Conservation (phyloP, 768 basidiomycete genomes). For the Boletellus emodensis region DNA sequence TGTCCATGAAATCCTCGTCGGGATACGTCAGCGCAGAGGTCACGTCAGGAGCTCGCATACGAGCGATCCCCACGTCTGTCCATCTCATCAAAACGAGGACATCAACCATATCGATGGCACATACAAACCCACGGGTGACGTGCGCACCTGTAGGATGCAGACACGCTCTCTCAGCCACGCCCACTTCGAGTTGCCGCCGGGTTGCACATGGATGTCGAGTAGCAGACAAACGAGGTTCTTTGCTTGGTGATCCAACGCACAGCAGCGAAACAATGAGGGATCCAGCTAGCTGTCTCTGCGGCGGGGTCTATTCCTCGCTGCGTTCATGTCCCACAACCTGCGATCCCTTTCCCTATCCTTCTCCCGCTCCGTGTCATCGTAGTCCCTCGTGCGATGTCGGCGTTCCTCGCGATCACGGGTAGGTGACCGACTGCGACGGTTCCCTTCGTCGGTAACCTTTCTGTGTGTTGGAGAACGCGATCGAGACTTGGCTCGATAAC, state of each 20-base stretch:
- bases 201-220: slow-evolving; percentile 2
- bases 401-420: slow-evolving; percentile 18
- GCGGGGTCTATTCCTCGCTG: slow-evolving; percentile 36
- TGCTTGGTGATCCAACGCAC: slow-evolving; percentile 4
- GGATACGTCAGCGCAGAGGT: slow-evolving; percentile 5
- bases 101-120: slow-evolving; percentile 9
- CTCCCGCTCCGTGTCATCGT: slow-evolving; percentile 26
- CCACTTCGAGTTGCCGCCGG: slow-evolving; percentile 14
- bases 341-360: slow-evolving; percentile 42
- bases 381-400: slow-evolving; percentile 19
- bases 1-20: not conserved
- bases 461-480: slow-evolving; percentile 34
- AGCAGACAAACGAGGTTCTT: slow-evolving; percentile 1
- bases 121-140: slow-evolving; percentile 6
- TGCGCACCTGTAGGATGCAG: slow-evolving; percentile 10
- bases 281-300: slow-evolving; percentile 18
- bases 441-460: slow-evolving; percentile 14
- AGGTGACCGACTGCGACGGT: slow-evolving; percentile 32
- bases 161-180: slow-evolving; percentile 16
- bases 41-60: slow-evolving; percentile 2
- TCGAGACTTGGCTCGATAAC: slow-evolving; percentile 28
- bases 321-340: slow-evolving; percentile 49
- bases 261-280: not conserved
- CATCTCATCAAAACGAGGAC: slow-evolving; percentile 23
- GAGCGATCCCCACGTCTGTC: slow-evolving; percentile 1